Conservation (phyloP, 2,329 filamentous ascomycete species). For the Alternaria sp. region DNA sequence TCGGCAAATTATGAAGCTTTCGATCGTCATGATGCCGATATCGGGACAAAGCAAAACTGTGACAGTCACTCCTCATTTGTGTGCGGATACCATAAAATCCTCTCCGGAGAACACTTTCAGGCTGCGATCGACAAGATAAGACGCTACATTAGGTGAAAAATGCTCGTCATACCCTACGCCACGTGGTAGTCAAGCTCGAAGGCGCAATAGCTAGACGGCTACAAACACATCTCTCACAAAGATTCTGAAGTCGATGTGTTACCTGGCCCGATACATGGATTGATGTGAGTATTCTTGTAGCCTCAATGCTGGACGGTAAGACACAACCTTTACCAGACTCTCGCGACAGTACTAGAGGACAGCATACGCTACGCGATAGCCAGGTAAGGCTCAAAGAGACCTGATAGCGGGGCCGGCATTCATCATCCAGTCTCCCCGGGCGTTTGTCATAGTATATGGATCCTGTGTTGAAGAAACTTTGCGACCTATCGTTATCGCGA, state of each 20-base stretch:
- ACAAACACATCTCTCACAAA: background rate
- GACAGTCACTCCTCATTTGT: background rate
- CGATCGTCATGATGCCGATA: background rate
- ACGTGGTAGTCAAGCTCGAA: background rate
- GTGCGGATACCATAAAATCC: background rate
- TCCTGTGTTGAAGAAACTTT: background rate
- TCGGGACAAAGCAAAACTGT: background rate
- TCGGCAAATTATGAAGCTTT: background rate
- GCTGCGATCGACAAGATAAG: background rate
- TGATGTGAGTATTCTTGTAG: background rate
- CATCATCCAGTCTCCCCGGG: background rate
- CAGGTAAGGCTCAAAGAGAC: slow-evolving; percentile 7
- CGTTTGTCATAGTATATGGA: background rate
- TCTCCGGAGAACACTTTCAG: background rate
- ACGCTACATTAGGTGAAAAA: background rate
- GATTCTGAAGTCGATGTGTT: rapidly evolving
- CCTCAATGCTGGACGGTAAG: background rate
- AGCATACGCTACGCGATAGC: background rate
- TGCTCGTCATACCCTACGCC: background rate
- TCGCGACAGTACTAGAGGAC: background rate
- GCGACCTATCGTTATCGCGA: slow-evolving; percentile 1
- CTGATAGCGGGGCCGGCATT: slow-evolving; percentile 12
- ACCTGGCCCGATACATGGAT: rapidly evolving
- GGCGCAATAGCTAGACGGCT: background rate
- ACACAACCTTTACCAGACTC: background rate